phyloP scores from a whole-genome alignment of 2,329 filamentous ascomycete species.

The Fusarium abutilonis region DNA sequence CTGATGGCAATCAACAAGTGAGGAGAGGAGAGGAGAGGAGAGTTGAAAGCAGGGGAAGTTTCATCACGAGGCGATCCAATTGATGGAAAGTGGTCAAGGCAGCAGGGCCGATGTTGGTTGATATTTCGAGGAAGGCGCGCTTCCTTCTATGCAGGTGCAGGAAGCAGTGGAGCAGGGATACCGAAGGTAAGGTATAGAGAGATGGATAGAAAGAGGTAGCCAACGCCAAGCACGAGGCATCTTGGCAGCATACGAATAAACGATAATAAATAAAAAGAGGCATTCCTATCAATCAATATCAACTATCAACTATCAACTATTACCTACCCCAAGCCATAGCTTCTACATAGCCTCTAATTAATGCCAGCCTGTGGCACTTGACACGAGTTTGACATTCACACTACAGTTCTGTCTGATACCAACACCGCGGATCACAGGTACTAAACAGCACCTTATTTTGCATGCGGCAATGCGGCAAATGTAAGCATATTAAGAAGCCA shows the following conservation, averaged over 20 bases:
- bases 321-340: no score
- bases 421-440: constrained; percentile 9
- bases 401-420: constrained; percentile 3
- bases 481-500: constrained; percentile 33
- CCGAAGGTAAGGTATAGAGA: no score
- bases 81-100: background rate
- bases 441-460: constrained; percentile 19
- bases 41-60: background rate
- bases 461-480: constrained; percentile 33
- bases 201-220: background rate
- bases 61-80: background rate
- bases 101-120: background rate
- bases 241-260: no score
- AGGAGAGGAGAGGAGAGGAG: background rate
- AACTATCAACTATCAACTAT: no score
- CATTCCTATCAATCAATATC: background rate
- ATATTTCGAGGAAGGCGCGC: background rate
- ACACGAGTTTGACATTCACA: constrained; percentile 3
- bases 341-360: no score
- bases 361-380: background rate
- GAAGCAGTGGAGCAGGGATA: no score
- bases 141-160: background rate
- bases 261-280: background rate
- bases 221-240: constrained; percentile 12
- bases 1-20: no score